phyloP scores from a whole-genome alignment of 2,329 filamentous ascomycete species.

The Xylogone sp. region DNA sequence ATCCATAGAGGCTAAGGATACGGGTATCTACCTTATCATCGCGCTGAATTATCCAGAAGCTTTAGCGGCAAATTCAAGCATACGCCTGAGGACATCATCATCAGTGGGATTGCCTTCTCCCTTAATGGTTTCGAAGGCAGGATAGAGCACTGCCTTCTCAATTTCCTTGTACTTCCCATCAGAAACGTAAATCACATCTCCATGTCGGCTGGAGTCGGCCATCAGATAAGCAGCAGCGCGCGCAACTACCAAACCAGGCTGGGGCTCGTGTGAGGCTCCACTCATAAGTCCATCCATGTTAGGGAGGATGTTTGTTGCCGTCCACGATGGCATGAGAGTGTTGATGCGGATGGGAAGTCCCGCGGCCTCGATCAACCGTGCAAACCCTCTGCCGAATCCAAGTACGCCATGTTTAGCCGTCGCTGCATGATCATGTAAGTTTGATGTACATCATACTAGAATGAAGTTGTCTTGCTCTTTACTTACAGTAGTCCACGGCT shows the following conservation, averaged over 20 bases:
- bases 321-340: slow-evolving; percentile 52
- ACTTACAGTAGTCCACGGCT: slow-evolving; percentile 46
- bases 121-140: slow-evolving; percentile 29
- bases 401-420: slow-evolving; percentile 52
- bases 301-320: slow-evolving; percentile 44
- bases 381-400: slow-evolving; percentile 47
- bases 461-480: not conserved
- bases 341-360: slow-evolving; percentile 50
- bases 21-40: too few species aligned
- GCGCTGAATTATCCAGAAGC: too few species aligned
- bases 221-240: slow-evolving; percentile 45
- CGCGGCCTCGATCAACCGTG: slow-evolving; percentile 31
- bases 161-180: slow-evolving; percentile 48
- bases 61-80: slow-evolving; percentile 7
- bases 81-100: slow-evolving; percentile 31
- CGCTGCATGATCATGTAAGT: slow-evolving; percentile 25
- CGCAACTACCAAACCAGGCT: slow-evolving; percentile 44
- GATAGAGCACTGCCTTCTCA: slow-evolving; percentile 40
- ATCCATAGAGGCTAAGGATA: too few species aligned
- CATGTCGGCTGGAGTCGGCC: slow-evolving; percentile 42
- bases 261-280: slow-evolving; percentile 36
- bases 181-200: slow-evolving; percentile 48
- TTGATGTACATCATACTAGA: not conserved
- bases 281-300: slow-evolving; percentile 31
- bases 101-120: slow-evolving; percentile 30